Percentiles rank a stretch among this genome's conserved stretches.
Conservation (phyloP, 1,139 yeast species). For the Saccharomycopsis crataegensis region DNA sequence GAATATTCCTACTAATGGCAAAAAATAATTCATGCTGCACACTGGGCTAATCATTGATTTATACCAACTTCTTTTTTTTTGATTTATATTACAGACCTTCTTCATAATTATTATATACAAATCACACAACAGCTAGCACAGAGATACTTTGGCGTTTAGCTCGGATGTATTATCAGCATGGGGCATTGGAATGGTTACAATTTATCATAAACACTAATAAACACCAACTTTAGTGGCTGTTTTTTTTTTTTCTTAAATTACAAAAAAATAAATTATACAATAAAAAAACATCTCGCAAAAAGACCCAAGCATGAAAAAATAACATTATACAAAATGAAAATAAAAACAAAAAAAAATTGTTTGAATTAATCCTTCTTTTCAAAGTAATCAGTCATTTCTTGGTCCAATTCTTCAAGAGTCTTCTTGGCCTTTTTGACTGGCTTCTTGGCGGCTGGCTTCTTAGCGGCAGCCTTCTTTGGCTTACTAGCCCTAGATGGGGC, state of each 20-base stretch:
- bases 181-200: no score
- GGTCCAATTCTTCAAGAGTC: slow-evolving; percentile 85
- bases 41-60: no score
- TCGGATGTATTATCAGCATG: no score
- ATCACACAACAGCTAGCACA: no score
- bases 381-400: slow-evolving; percentile 87
- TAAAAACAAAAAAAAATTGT: background rate
- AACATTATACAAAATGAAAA: background rate
- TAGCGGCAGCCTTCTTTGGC: slow-evolving; percentile 19
- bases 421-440: slow-evolving; percentile 34
- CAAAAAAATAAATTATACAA: background rate
- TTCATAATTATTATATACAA: no score
- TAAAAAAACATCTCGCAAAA: background rate
- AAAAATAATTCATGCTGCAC: no score
- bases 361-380: slow-evolving; percentile 31
- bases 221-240: no score
- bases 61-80: no score
- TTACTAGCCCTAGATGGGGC: slow-evolving; percentile 26
- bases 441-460: slow-evolving; percentile 28
- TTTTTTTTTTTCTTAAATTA: background rate
- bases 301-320: background rate
- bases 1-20: no score
- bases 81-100: no score
- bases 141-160: no score
- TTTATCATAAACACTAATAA: no score